phyloP scores from a whole-genome alignment of 345 rosid genomes.

The Chamaenerion angustifolium region DNA sequence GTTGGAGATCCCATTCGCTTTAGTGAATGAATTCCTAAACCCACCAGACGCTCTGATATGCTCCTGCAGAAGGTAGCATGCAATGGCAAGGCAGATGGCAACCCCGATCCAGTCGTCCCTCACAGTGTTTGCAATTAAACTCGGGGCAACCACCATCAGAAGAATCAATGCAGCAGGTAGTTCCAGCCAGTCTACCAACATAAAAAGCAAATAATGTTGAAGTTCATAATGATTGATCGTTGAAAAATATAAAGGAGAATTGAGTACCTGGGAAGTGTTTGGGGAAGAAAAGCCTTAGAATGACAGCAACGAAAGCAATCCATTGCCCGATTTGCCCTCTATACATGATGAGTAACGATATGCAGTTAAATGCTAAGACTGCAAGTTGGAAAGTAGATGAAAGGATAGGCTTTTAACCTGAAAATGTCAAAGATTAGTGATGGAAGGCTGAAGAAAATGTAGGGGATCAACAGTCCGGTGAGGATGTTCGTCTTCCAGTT shows the following conservation, averaged over 20 bases:
- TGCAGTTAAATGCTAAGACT: no score
- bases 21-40: constrained; percentile 72
- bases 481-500: constrained; percentile 92
- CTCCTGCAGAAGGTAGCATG: constrained; percentile 84
- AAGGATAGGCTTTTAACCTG: constrained; percentile 27
- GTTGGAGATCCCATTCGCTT: constrained; percentile 58
- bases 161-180: constrained; percentile 71
- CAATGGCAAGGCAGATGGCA: constrained; percentile 52
- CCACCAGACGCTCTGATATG: constrained; percentile 98
- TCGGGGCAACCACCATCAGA: constrained; percentile 67
- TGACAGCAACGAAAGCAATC: constrained; percentile 73
- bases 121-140: constrained; percentile 47
- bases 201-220: neutral
- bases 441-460: constrained; percentile 87
- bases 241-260: neutral
- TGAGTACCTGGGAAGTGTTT: constrained; percentile 59
- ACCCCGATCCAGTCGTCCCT: constrained; percentile 51
- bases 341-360: neutral
- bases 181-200: constrained; percentile 52
- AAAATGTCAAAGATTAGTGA: constrained; percentile 45
- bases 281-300: constrained; percentile 67
- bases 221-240: neutral
- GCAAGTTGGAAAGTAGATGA: neutral
- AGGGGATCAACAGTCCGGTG: constrained; percentile 79
- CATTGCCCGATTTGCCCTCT: constrained; percentile 92